These are phyloP conservation scores for Teratosphaeria gauchensis DNA, from an alignment of 2,329 filamentous ascomycete genomes.

Conservation along the genomic window DNA sequence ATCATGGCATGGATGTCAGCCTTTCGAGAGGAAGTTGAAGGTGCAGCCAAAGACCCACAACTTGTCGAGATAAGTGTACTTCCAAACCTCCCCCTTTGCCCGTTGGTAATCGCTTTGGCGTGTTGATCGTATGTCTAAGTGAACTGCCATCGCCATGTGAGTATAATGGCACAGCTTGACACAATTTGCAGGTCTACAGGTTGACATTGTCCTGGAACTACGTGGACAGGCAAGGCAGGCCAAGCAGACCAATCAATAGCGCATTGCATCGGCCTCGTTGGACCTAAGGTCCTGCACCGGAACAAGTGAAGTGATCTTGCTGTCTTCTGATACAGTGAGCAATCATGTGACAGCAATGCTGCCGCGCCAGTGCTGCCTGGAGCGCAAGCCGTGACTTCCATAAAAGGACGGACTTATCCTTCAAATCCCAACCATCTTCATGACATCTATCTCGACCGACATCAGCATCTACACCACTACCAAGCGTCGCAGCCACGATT, in stretches of 20 bases:
- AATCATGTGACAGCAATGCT: background rate
- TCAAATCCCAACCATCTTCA: background rate
- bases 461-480: background rate
- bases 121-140: too few species aligned
- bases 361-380: background rate
- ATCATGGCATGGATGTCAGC: too few species aligned
- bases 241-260: background rate
- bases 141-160: too few species aligned
- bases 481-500: background rate
- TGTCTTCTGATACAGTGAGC: background rate
- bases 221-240: background rate
- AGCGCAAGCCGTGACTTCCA: background rate
- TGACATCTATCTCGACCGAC: background rate
- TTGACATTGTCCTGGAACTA: too few species aligned
- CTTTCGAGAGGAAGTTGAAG: too few species aligned
- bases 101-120: too few species aligned
- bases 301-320: background rate
- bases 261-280: background rate
- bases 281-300: background rate
- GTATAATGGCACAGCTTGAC: too few species aligned
- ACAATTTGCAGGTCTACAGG: too few species aligned
- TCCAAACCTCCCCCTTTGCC: too few species aligned
- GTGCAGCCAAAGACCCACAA: too few species aligned
- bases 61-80: too few species aligned
- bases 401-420: background rate